Conservation (phyloP, 352 stramenopile species). For the Blastocystis hominis region DNA sequence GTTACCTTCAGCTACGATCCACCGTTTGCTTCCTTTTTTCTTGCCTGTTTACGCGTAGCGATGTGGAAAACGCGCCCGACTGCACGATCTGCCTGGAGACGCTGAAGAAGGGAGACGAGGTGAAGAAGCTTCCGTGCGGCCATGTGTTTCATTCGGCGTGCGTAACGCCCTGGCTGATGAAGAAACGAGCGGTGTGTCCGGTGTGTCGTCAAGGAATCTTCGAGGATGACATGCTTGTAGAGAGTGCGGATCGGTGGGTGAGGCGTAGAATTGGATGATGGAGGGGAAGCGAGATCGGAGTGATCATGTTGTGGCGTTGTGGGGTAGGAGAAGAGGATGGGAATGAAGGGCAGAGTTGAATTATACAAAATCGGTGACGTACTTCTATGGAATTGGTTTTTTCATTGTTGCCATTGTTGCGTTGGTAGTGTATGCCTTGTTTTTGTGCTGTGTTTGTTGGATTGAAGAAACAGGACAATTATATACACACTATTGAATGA, state of each 20-base stretch:
- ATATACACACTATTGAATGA: background rate
- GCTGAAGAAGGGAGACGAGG: background rate
- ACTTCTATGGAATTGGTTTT: conserved; percentile 22
- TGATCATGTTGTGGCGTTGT: background rate
- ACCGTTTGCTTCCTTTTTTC: background rate
- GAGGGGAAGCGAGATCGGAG: background rate
- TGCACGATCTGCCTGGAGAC: conserved; percentile 20
- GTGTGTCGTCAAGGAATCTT: conserved; percentile 21
- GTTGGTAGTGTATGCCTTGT: background rate
- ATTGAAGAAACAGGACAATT: background rate
- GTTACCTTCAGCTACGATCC: background rate
- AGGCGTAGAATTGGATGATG: conserved; percentile 4
- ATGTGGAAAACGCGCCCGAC: conserved; percentile 15
- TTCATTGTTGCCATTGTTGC: conserved; percentile 16
- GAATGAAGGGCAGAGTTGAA: conserved; percentile 1
- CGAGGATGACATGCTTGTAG: conserved; percentile 9
- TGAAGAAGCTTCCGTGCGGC: conserved; percentile 10
- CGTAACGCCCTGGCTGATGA: background rate
- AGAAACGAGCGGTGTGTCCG: conserved; percentile 25
- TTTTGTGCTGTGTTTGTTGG: conserved; percentile 40
- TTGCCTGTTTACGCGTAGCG: background rate
- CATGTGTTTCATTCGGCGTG: conserved; percentile 26
- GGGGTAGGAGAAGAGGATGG: background rate
- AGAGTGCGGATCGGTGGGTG: background rate
- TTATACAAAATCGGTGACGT: background rate